Evolutionary conservation across 2,329 filamentous ascomycete genomes (phyloP), one percentile per base, ranked within the genome.

Genomic region (Thielaviopsis cerberus): DNA sequence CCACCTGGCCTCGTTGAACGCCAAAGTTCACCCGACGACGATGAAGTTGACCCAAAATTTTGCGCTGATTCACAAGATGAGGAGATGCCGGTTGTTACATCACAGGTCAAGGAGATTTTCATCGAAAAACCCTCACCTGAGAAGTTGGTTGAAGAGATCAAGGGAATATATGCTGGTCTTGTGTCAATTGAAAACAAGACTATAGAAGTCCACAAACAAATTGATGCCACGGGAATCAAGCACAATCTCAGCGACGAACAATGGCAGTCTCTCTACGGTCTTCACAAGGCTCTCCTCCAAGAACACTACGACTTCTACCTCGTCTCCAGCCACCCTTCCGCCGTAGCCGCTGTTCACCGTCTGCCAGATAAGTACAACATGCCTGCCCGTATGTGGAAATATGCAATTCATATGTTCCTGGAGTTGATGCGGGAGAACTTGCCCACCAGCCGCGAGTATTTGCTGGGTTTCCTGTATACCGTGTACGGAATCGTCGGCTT

Each of bases 331-430:
- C 89, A 97, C 65, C 90, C 88, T 0, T 85, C 83, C 0, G 87
- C 88, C 0, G 86, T 77, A 24, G 75, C 76, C 0, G 80, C 83
- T 0, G 67, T 97, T 0, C 76, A 79, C 2, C 73, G 80, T 0
- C 69, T 96, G 0, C 84, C 89, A 0, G 77, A 78, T 0, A 92
- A 92, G 61, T 95, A 95, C 64, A 82, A 82, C 0, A 96, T 97
- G 88, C 90, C 91, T 0, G 88, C 87, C 0, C 75, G 91, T 0
- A 92, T 97, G 86, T 97, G 92, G 92, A 77, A 88, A 0, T 87
- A 94, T 64, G 91, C 87, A 0, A 96, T 97, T 3, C 88, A 94
- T 66, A 83, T 81, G 0, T 92, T 92, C 59, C 74, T 94, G 0
- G 88, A 94, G 63, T 68, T 94, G 0, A 69, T 94, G 0, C 75